Percentiles rank a stretch among this genome's conserved stretches.
Evolutionary conservation across 495 filamentous ascomycete species (phyloP).

Genomic region (Daldinia vernicosa): DNA sequence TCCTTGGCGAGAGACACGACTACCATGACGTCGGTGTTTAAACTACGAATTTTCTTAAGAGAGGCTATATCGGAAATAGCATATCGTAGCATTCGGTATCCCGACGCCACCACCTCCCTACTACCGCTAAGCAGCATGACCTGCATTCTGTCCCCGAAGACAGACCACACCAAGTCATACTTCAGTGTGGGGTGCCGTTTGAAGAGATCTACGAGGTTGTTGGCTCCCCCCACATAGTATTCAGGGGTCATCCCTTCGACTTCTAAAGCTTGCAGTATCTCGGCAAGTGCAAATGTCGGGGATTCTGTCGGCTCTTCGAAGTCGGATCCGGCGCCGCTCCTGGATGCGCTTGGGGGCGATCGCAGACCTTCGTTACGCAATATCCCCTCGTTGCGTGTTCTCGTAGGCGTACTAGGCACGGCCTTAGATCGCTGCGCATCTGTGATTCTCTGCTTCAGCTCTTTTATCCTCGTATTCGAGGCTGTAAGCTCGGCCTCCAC

Average conservation of each 20-base stretch:
- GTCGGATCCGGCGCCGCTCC: slow-evolving; percentile 63
- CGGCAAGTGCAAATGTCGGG: slow-evolving; percentile 87
- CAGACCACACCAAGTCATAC: slow-evolving; percentile 93
- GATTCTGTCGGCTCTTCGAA: slow-evolving; percentile 80
- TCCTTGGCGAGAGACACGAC: slow-evolving; percentile 92
- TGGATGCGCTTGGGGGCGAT: slow-evolving; percentile 69
- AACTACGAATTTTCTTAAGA: slow-evolving; percentile 81
- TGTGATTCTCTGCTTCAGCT: slow-evolving; percentile 80
- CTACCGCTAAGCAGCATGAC: slow-evolving; percentile 94
- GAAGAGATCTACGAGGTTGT: slow-evolving; percentile 90
- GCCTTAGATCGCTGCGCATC: slow-evolving; percentile 67
- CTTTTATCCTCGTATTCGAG: slow-evolving; percentile 88
- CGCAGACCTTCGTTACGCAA: slow-evolving; percentile 72
- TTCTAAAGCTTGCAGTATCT: slow-evolving; percentile 88
- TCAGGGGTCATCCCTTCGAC: slow-evolving; percentile 86
- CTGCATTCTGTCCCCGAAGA: slow-evolving; percentile 92
- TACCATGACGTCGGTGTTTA: slow-evolving; percentile 92
- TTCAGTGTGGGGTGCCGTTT: slow-evolving; percentile 92
- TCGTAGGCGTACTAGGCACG: slow-evolving; percentile 76
- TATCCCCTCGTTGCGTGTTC: slow-evolving; percentile 71
- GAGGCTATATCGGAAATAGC: slow-evolving; percentile 92
- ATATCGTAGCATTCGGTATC: slow-evolving; percentile 91
- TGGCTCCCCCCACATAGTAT: slow-evolving; percentile 92
- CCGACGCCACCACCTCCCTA: slow-evolving; percentile 93
- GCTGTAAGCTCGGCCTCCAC: slow-evolving; percentile 92